Evolutionary conservation across 2,329 filamentous ascomycete species (phyloP).

Genomic region (Aschersonia sp.): DNA sequence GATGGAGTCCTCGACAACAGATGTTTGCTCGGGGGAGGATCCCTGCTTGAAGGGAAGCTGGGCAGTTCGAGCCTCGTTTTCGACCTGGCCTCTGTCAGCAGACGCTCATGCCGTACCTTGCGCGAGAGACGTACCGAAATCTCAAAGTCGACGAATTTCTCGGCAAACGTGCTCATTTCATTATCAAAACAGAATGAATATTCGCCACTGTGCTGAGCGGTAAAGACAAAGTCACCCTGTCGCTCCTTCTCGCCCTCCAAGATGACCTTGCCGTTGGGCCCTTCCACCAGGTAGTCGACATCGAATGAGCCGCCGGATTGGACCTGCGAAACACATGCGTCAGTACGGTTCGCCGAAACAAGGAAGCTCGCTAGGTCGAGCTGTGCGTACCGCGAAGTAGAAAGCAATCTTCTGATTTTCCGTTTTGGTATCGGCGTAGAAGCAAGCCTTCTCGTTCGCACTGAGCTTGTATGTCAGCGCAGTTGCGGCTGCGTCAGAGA

Average conservation of each 20-base stretch:
- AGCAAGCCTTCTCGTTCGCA: conserved; percentile 91
- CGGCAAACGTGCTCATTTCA: conserved; percentile 92
- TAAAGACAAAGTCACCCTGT: conserved; percentile 97
- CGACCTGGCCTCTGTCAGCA: conserved; percentile 43
- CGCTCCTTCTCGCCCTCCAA: conserved; percentile 80
- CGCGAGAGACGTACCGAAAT: conserved; percentile 45
- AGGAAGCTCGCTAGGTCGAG: background rate
- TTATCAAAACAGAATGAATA: conserved; percentile 99
- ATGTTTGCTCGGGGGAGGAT: conserved; percentile 76
- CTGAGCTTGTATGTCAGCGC: conserved; percentile 85
- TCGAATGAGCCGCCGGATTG: conserved; percentile 98
- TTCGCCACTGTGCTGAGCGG: conserved; percentile 72
- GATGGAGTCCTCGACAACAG: conserved; percentile 79
- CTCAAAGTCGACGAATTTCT: conserved; percentile 97
- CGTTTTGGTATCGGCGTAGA: conserved; percentile 69
- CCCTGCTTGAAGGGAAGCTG: conserved; percentile 80
- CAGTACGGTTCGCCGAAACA: background rate
- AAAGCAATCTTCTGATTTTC: conserved; percentile 84
- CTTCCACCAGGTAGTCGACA: conserved; percentile 80
- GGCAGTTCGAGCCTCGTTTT: conserved; percentile 66
- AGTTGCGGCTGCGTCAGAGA: conserved; percentile 64
- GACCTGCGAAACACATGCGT: conserved; percentile 39
- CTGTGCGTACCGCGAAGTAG: conserved; percentile 58
- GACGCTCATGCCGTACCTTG: background rate
- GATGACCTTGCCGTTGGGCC: conserved; percentile 67